These are phyloP conservation scores for Ophiorrhiza pumila DNA, from an alignment of 257 asterid genomes.

Conservation along the genomic window DNA sequence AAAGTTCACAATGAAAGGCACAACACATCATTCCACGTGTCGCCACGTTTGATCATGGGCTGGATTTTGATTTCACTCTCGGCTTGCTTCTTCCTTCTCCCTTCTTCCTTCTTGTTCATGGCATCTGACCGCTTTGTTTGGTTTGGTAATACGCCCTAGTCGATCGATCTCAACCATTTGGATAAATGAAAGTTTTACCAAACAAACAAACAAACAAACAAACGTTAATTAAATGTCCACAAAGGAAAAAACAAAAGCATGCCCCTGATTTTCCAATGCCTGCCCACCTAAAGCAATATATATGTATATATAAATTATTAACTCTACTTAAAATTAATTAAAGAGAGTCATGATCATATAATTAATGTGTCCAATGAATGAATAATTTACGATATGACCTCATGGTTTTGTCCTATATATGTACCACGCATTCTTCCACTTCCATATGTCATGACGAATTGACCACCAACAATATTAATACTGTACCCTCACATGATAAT, in stretches of 20 bases:
- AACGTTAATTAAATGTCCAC: neutral
- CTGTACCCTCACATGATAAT: neutral
- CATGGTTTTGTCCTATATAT: neutral
- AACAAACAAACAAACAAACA: neutral
- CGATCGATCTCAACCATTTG: neutral
- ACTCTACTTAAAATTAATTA: no score
- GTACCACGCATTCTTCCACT: neutral
- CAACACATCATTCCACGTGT: neutral
- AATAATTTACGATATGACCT: no score
- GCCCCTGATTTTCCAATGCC: neutral
- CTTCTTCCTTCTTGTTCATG: neutral
- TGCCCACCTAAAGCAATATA: neutral
- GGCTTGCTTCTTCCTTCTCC: neutral
- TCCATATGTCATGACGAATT: conserved; percentile 7
- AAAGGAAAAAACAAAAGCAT: neutral
- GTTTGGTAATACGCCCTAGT: no score
- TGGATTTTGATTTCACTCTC: neutral
- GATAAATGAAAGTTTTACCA: neutral
- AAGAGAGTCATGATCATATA: no score
- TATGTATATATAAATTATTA: no score
- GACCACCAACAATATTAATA: no score
- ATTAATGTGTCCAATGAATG: neutral
- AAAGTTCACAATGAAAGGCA: neutral
- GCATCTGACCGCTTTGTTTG: no score
- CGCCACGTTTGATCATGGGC: neutral